These are phyloP conservation scores for Acacia confusa DNA, from an alignment of 306 rosid species.

Conservation along the genomic window DNA sequence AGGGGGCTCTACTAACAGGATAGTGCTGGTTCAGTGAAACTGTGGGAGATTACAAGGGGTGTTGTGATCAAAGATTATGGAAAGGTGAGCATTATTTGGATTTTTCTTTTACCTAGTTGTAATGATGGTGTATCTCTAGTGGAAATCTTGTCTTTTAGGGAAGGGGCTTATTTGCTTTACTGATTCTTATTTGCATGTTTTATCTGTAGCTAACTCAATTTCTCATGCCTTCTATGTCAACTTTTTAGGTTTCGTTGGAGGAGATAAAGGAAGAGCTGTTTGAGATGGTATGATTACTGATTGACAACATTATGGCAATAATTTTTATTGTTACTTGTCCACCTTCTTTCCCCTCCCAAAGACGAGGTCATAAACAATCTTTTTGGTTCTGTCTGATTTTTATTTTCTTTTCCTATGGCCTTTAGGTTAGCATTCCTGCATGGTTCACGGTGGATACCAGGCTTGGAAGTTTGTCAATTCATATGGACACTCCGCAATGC, in stretches of 20 bases:
- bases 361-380: not conserved
- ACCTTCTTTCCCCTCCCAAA: not conserved
- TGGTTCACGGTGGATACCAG: constrained; percentile 89
- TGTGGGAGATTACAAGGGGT: constrained; percentile 92
- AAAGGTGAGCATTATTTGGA: constrained; percentile 51
- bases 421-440: constrained; percentile 88
- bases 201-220: constrained; percentile 11
- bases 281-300: constrained; percentile 66
- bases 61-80: constrained; percentile 74
- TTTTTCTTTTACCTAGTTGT: constrained; percentile 5
- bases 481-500: constrained; percentile 88
- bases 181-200: constrained; percentile 21
- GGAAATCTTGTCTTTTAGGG: constrained; percentile 13
- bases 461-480: constrained; percentile 86
- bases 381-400: constrained; percentile 14
- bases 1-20: constrained; percentile 48
- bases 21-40: constrained; percentile 71
- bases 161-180: not conserved
- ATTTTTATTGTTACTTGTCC: not conserved
- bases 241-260: constrained; percentile 64
- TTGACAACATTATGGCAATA: not conserved
- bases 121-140: not conserved
- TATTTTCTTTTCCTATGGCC: constrained; percentile 24
- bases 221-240: constrained; percentile 27
- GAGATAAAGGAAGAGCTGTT: constrained; percentile 80